Evolutionary conservation across 805 yeast species (phyloP), one percentile per base, ranked within the genome.

Genomic region (Wickerhamiella shivajii): DNA sequence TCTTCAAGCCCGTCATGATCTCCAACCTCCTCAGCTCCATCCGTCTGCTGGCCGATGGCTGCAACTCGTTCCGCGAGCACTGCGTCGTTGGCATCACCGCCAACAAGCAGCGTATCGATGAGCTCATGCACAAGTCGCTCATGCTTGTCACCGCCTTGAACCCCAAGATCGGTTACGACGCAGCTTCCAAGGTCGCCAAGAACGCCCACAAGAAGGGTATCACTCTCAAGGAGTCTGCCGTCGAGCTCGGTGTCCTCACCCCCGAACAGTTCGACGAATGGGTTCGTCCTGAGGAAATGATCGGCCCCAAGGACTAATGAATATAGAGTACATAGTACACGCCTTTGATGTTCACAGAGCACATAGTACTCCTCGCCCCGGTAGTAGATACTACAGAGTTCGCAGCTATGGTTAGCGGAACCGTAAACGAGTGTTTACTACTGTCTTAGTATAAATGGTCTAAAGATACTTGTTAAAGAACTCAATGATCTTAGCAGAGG

Each of bases 71-170:
- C 77, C 77, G 93, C 66, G 58, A 71, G 40, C 74, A 90, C 69
- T 90, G 98, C 69, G 93, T 87, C 39, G 94, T 78, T 38, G 98
- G 96, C 44, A 84, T 90, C 50, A 51, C 58, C 40, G 98, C 98
- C 50, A 87, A 90, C 67, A 68, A 63, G 43, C 83, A 77, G 50
- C 80, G 81, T 61, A 90, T 90, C 52, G 70, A 69, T 50, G 81
- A 87, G 63, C 67, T 80, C 40, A 67, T 90, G 66, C 80, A 83
- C 59, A 94, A 90, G 64, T 83, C 96, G 11, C 71, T 90, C 56
- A 90, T 90, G 98, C 72, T 90, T 63, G 98, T 90, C 33, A 90
- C 98, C 38, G 96, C 98, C 17, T 71, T 90, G 56, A 90, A 90
- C 73, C 96, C 98, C 52, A 84, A 87, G 75, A 90, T 90, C 50